Evolutionary conservation across 805 yeast species (phyloP).

Genomic region (Lachancea fermentati): DNA sequence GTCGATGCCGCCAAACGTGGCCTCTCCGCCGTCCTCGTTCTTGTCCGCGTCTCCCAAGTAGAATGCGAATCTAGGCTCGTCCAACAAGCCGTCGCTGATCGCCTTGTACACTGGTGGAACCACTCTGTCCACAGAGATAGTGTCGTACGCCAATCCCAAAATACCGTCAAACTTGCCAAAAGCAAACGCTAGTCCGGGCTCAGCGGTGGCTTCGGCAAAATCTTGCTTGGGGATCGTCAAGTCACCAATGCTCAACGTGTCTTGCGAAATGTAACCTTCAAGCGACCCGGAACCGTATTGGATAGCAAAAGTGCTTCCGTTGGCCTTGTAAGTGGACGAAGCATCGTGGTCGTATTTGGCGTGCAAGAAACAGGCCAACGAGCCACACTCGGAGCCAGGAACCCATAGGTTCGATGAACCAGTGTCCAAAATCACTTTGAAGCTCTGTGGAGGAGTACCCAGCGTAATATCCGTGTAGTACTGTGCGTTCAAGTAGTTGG

Average conservation of each 20-base stretch:
- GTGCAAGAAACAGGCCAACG: constrained; percentile 94
- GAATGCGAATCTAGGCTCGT: constrained; percentile 81
- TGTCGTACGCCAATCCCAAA: constrained; percentile 87
- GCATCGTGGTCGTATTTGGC: constrained; percentile 78
- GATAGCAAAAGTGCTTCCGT: constrained; percentile 81
- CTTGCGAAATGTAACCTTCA: constrained; percentile 90
- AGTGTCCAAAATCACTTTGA: constrained; percentile 92
- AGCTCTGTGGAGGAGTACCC: constrained; percentile 91
- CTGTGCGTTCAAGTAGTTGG: constrained; percentile 94
- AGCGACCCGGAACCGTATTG: constrained; percentile 90
- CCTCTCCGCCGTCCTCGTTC: constrained; percentile 77
- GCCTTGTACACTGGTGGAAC: constrained; percentile 96
- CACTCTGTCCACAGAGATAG: constrained; percentile 81
- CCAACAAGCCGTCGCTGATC: constrained; percentile 71
- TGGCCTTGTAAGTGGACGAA: constrained; percentile 79
- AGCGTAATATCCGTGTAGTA: constrained; percentile 85
- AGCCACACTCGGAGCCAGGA: constrained; percentile 81
- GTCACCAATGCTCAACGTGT: constrained; percentile 66
- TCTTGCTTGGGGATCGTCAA: constrained; percentile 81
- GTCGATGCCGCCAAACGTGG: constrained; percentile 94
- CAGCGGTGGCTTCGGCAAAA: constrained; percentile 95
- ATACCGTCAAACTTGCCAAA: constrained; percentile 99
- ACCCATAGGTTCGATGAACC: constrained; percentile 98
- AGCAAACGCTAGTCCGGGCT: constrained; percentile 97
- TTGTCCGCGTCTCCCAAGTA: constrained; percentile 75